Evolutionary conservation across 345 rosid genomes (phyloP), one percentile per base, ranked within the genome.

Genomic region (Lumnitzera racemosa): DNA sequence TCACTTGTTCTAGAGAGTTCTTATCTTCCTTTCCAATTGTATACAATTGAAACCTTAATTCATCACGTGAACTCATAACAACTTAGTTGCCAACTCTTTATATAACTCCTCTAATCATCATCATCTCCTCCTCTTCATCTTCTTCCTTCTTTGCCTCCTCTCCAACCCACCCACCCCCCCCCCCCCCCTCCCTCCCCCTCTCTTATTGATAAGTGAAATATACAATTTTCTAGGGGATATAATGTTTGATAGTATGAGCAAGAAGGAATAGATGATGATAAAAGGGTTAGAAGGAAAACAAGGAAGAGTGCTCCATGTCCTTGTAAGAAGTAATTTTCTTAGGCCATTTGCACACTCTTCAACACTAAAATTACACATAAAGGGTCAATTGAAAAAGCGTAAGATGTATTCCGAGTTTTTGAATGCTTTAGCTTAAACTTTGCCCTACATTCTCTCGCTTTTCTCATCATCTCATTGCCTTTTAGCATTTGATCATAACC

Each of bases 291-390:
- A 13, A 24, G 61, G 49, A 71, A 46, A 0, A 65, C 20, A 20
- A 67, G 7, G 87, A 89, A 80, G 97, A 83, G 91, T 88, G 85
- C 86, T 83, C 89, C 69, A 31, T 36, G 95, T 84, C 80, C 79
- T 73, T 80, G 84, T 69, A 68, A 36, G 25, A 64, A 85, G 88
- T 56, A 16, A 67, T 71, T 61, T 79, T 80, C 75, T 27, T 65
- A 84, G 15, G 88, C 73, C 92, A 70, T 56, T 74, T 90, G 95
- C 91, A 87, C 81, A 75, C 86, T 90, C 90, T 87, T 87, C 91
- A 47, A 83, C 67, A 85, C 5, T 47, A 72, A 80, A 61, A 12
- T 20, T 1, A 20, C 20, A 20, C 64, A 49, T 52, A 4, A 47
- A 53, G 85, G 97, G 86, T 83, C 75, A 80, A 73, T 77, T 77